Evolutionary conservation across 441 rosid genomes (phyloP), one percentile per base, ranked within the genome.

Genomic region (Syzygium malaccense): DNA sequence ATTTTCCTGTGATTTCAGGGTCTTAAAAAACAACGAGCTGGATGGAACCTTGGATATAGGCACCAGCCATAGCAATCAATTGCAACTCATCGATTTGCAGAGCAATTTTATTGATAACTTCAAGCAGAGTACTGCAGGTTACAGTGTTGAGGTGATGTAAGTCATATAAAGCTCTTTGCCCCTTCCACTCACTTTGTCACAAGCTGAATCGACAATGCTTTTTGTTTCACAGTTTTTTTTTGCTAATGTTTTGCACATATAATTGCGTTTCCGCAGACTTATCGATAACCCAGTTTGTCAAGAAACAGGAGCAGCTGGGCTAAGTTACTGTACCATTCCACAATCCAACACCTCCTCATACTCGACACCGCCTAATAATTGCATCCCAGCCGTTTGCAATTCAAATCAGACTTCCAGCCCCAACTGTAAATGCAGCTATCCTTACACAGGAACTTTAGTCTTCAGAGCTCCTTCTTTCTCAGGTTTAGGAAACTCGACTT

Each of bases 401-500:
- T 66, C 89, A 3, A 88, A 86, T 68, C 92, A 89, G 90, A 89
- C 51, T 88, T 89, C 95, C 37, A 94, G 96, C 92, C 95, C 98
- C 37, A 88, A 26, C 17, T 95, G 98, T 53, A 60, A 15, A 18
- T 95, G 96, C 78, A 90, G 89, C 25, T 83, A 91, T 91, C 96
- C 99, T 55, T 91, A 92, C 88, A 92, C 84, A 26, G 99, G 99
- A 89, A 80, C 32, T 49, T 64, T 98, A 86, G 12, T 9, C 32
- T 95, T 98, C 91, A 92, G 95, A 87, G 94, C 96, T 88, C 91
- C 97, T 92, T 89, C 93, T 33, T 97, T 97, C 92, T 94, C 98
- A 51, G 90, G 90, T 92, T 90, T 92, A 55, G 86, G 19, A 88
- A 93, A 93, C 88, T 1, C 14, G 13, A 89, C 92, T 14, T n/a